Evolutionary conservation across 177 flowering plant species (phyloP), one percentile per base, ranked within the genome.

Genomic region (Telopea speciosissima): DNA sequence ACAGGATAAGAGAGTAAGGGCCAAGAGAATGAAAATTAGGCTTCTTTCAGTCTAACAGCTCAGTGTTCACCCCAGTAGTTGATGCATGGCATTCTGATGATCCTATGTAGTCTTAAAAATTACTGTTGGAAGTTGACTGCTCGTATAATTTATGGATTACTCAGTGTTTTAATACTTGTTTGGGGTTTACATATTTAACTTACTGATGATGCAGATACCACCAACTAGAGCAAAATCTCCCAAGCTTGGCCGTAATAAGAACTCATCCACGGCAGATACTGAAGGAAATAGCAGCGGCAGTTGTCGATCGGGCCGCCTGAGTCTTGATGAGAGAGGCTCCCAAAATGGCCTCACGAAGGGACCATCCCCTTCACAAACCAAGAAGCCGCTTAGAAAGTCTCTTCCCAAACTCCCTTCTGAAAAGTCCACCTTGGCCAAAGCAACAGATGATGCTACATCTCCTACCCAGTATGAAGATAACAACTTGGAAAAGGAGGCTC

Each of bases 201-300:
- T 19, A 5, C 24, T 72, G 65, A 49, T 68, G 49, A 72, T 78
- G 79, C 80, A 94, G 99, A 89, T 90, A 74, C 97, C 97, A 24
- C 72, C 93, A 49, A 94, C 99, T 14, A 89, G 97, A 77, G 83
- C 99, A 16, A 92, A 86, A 79, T 94, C 99, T 70, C 99, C 97
- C 60, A 94, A 92, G 75, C 86, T 94, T 59, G 97, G 97, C n/a
- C 83, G 97, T 42, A 87, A 63, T 67, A 94, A 92, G 86, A 76
- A 72, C 63, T 72, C 83, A 40, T 28, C 86, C 7, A 40, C 75
- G 2, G 66, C 77, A 21, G 85, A 81, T 19, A 62, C 82, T 24
- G 88, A 80, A 76, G 93, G 73, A 74, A 83, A 75, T 56, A 71
- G 74, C 68, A 69, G 65, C 40, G 63, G 24, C 58, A 79, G 67